Conservation (phyloP, 2,329 filamentous ascomycete genomes). For the Myriosclerotinia duriaeana region DNA sequence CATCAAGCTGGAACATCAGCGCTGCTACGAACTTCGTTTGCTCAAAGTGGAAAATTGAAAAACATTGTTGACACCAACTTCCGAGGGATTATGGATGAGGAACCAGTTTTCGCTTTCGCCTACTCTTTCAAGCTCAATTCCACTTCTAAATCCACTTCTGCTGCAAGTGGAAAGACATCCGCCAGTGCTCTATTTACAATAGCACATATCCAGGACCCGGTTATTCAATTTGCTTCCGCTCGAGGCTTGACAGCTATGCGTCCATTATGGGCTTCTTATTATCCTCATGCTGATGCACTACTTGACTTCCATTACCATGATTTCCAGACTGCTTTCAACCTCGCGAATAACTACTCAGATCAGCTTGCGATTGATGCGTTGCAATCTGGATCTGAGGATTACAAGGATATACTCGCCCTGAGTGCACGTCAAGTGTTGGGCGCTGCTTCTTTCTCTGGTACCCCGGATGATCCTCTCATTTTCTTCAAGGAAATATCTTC, state of each 20-base stretch:
- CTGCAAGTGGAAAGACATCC: conserved; percentile 34
- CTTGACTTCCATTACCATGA: conserved; percentile 76
- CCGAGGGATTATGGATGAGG: conserved; percentile 70
- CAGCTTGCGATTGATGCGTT: conserved; percentile 71
- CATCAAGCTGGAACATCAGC: conserved; percentile 72
- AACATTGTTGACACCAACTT: conserved; percentile 67
- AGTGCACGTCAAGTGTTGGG: conserved; percentile 79
- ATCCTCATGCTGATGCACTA: conserved; percentile 60
- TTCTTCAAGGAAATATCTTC: conserved; percentile 87
- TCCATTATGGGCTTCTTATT: conserved; percentile 78
- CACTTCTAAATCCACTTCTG: conserved; percentile 38
- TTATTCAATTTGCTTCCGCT: conserved; percentile 75
- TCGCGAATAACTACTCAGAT: conserved; percentile 72
- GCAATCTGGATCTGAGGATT: conserved; percentile 70
- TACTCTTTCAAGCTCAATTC: conserved; percentile 58
- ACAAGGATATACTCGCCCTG: conserved; percentile 74
- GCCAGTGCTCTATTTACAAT: conserved; percentile 71
- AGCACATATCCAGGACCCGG: conserved; percentile 73
- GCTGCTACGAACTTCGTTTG: conserved; percentile 66
- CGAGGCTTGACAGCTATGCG: conserved; percentile 75
- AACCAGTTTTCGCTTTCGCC: conserved; percentile 79
- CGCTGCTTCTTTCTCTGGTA: conserved; percentile 72
- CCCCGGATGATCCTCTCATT: conserved; percentile 68
- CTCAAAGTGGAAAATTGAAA: conserved; percentile 62
- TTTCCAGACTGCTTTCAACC: conserved; percentile 59